Evolutionary conservation across 208 protist genomes (phyloP).

Genomic region (Leishmania aethiopica): DNA sequence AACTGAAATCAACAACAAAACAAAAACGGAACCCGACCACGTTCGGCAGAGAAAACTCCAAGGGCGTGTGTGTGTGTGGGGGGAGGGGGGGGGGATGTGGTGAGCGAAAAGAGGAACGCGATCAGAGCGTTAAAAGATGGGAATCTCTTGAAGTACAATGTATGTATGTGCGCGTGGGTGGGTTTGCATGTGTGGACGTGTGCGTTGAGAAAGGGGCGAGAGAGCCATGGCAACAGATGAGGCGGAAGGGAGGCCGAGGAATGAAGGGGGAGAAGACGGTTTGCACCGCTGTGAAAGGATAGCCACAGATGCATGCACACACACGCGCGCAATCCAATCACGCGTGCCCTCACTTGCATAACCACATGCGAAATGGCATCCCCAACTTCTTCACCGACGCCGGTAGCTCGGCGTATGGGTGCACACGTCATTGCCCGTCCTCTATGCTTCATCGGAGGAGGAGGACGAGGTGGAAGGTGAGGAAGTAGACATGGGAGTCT

Average conservation of each 20-base stretch:
- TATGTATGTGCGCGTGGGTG: background rate
- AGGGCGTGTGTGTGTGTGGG: too few species aligned
- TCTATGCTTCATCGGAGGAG: background rate
- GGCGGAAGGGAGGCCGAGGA: background rate
- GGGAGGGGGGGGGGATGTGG: background rate
- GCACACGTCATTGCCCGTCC: background rate
- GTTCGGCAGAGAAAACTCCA: background rate
- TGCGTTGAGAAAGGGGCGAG: background rate
- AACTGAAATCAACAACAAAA: too few species aligned
- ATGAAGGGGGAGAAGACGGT: background rate
- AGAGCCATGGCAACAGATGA: background rate
- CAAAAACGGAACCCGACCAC: too few species aligned
- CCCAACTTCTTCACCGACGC: background rate
- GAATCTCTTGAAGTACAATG: background rate
- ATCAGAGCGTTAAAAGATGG: too few species aligned
- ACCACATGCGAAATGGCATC: background rate
- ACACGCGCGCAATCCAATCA: background rate
- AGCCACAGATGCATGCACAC: background rate
- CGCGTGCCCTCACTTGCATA: background rate
- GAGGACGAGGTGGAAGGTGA: background rate
- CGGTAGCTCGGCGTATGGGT: background rate
- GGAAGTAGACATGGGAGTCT: background rate
- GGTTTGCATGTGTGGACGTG: background rate
- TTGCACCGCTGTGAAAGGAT: background rate
- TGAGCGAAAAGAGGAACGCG: background rate